Base-by-base conservation (phyloP, 352 stramenopile genomes). In the Phytopythium litorale region DNA sequence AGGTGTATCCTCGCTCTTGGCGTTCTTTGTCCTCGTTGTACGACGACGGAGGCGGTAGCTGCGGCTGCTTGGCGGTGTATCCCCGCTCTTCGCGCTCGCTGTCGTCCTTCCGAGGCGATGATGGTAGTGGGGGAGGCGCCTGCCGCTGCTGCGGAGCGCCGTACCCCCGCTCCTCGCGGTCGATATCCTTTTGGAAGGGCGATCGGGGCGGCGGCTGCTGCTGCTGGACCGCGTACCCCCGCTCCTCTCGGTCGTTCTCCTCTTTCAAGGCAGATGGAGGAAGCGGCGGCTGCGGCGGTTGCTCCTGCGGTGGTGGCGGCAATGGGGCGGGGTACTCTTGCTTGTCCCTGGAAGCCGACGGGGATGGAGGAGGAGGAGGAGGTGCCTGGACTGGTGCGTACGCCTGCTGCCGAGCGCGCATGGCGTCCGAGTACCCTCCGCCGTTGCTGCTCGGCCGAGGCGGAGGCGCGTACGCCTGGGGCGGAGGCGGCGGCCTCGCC, bases 341-440 rank as follows among this genome's bases (percentile, higher is more conserved):
- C n/a, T 52, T 67, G 25, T 48, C n/a, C 12, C 63, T 60, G 48
- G 55, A 45, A 15, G 65, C 64, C 4, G 45, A 28, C 30, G 46
- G 18, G 12, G 60, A 25, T 23, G 46, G 23, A 11, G 23, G 42
- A 32, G 28, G 28, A 32, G 28, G 25, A 2, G 42, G 54, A 37
- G 25, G 54, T 15, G 62, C 56, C 8, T 56, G 52, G 30, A 78
- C 60, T 60, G 76, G 73, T 2, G 66, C 64, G 33, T 81, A 82
- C 30, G 71, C 71, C 43, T 75, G 69, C 52, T 81, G 68, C 61
- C 75, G 72, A 7, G 64, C 58, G n/a, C 67, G 67, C 40, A 67
- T 43, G 50, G 75, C 73, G 42, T 74, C 65, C 54, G 68, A 71
- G 48, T 72, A 84, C 54, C 70, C 62, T 25, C 35, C 37, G 15